Conservation (phyloP, 257 asterid genomes). For the Fraxinus anomala region DNA sequence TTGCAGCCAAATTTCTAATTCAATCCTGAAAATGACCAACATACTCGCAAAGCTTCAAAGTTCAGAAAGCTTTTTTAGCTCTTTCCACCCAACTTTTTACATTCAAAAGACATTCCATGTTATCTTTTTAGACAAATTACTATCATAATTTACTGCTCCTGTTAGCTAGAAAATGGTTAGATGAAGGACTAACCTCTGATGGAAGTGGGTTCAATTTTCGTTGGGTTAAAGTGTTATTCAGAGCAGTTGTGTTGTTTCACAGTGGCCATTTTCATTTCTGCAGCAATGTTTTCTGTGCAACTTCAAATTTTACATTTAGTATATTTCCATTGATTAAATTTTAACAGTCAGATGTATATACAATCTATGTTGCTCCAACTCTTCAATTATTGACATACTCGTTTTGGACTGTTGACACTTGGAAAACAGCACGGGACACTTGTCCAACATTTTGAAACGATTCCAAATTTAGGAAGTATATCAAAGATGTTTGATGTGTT, state of each 20-base stretch:
- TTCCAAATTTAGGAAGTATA: background rate
- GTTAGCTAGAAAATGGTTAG: constrained; percentile 14
- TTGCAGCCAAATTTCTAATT: background rate
- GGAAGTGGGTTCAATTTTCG: background rate
- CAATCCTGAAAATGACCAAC: background rate
- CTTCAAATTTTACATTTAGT: background rate
- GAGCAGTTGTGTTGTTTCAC: background rate
- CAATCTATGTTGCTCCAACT: background rate
- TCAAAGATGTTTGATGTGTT: background rate
- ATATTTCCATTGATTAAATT: constrained; percentile 2
- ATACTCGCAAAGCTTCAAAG: background rate
- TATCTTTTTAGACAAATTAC: background rate
- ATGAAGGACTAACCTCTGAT: constrained; percentile 4
- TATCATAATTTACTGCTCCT: background rate
- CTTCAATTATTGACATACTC: background rate
- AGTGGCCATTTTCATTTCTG: background rate
- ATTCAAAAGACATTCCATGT: constrained; percentile 5
- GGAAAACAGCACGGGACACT: background rate
- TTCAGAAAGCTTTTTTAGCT: background rate
- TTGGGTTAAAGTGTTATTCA: constrained; percentile 9
- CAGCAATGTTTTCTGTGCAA: background rate
- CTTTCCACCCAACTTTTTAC: background rate
- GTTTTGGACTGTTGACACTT: background rate
- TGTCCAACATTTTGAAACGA: background rate
- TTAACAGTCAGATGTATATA: background rate